A percentile compares a stretch with the other conserved stretches of the same genome.
phyloP scores from a whole-genome alignment of 2,329 filamentous ascomycete genomes.

The Ceratocystiopsis sp. region DNA sequence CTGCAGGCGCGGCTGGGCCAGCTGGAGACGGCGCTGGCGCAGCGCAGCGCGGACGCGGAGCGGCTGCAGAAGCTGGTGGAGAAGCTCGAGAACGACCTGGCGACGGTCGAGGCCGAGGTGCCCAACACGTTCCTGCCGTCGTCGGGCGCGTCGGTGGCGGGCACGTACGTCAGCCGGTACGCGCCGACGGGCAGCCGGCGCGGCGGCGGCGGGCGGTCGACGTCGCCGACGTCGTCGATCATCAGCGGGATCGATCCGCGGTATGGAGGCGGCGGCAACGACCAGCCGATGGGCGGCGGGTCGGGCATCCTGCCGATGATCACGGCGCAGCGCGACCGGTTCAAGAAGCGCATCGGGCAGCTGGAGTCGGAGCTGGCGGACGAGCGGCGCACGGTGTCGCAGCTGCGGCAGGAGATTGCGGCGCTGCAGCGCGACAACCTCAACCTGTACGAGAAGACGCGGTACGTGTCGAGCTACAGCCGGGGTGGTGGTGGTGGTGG shows the following conservation, averaged over 20 bases:
- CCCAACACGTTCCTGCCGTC: constrained; percentile 55
- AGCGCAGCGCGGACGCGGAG: constrained; percentile 72
- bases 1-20: constrained; percentile 63
- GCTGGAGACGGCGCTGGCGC: constrained; percentile 69
- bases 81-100: constrained; percentile 81
- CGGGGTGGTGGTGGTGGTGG: constrained; percentile 30
- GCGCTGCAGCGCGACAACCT: constrained; percentile 93
- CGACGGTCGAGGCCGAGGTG: constrained; percentile 71
- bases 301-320: constrained; percentile 95
- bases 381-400: constrained; percentile 63
- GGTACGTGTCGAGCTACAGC: constrained; percentile 89
- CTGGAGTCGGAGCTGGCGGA: constrained; percentile 83
- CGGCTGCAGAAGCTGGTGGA: constrained; percentile 69
- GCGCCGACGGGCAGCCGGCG: constrained; percentile 38
- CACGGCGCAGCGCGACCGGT: constrained; percentile 90
- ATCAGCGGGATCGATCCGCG: constrained; percentile 88
- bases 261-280: constrained; percentile 27
- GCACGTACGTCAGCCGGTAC: constrained; percentile 72
- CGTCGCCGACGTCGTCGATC: constrained; percentile 91
- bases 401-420: constrained; percentile 76
- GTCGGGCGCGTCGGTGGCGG: constrained; percentile 79
- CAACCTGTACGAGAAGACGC: constrained; percentile 90
- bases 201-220: constrained; percentile 25
- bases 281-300: constrained; percentile 55
- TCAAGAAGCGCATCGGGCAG: constrained; percentile 88